These are phyloP conservation scores for Chamaecyparis obtusa DNA, from an alignment of 75 land plant genomes.

Conservation along the genomic window DNA sequence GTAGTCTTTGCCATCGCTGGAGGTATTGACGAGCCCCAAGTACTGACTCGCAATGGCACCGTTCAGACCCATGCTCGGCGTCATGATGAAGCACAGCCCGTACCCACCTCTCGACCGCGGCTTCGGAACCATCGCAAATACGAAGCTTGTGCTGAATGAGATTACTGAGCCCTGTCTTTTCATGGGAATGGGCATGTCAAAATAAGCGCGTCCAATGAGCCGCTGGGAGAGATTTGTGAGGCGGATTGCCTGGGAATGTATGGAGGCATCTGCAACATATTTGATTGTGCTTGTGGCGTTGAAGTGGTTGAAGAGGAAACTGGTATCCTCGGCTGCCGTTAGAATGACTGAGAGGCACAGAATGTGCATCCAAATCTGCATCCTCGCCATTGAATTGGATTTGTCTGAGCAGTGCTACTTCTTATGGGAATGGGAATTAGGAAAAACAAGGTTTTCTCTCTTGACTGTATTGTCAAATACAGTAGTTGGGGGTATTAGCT, in stretches of 20 bases:
- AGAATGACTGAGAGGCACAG: too few species aligned
- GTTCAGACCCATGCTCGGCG: constrained; percentile 8
- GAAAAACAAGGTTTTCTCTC: too few species aligned
- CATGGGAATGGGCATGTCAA: constrained; percentile 14
- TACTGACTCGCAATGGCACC: constrained; percentile 33
- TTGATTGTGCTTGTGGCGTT: too few species aligned
- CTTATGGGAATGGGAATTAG: too few species aligned
- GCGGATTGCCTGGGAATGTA: constrained; percentile 11
- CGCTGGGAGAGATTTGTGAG: constrained; percentile 28
- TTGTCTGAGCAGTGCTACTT: too few species aligned
- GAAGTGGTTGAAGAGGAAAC: too few species aligned
- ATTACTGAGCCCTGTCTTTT: constrained; percentile 7
- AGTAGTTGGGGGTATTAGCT: too few species aligned
- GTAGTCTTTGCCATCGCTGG: constrained; percentile 18
- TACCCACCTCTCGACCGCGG: constrained; percentile 26
- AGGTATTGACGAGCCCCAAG: constrained; percentile 31
- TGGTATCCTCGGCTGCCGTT: too few species aligned
- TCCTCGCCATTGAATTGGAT: too few species aligned
- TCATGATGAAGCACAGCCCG: constrained; percentile 33
- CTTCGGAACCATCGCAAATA: constrained; percentile 35
- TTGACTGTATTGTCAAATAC: too few species aligned
- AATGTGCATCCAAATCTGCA: too few species aligned
- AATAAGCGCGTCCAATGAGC: constrained; percentile 33
- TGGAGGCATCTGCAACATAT: neutral
- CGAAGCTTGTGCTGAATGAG: constrained; percentile 37